These are phyloP conservation scores for Dryas drummondii DNA, from an alignment of 306 rosid species.

Conservation along the genomic window DNA sequence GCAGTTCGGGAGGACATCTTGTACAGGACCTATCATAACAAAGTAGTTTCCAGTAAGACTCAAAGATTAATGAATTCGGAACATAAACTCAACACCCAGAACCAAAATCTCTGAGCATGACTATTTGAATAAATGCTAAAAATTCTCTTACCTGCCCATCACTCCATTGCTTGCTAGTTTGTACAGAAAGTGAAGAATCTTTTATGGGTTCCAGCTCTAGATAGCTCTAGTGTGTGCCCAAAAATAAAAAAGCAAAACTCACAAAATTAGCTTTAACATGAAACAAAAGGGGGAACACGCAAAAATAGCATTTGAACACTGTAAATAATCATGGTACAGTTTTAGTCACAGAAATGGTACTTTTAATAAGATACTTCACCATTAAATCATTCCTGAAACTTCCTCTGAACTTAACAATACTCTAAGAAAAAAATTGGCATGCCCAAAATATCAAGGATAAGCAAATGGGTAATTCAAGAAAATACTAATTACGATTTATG, in stretches of 20 bases:
- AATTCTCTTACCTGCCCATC: constrained; percentile 1
- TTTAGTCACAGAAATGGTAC: background rate
- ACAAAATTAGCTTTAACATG: background rate
- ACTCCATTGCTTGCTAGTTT: constrained; percentile 2
- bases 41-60: background rate
- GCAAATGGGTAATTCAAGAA: background rate
- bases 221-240: background rate
- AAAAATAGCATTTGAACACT: background rate
- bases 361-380: background rate
- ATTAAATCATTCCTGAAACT: background rate
- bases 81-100: background rate
- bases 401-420: background rate
- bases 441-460: background rate
- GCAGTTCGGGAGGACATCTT: constrained; percentile 56
- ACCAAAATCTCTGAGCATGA: background rate
- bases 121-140: background rate
- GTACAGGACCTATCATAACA: constrained; percentile 39
- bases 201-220: background rate
- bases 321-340: background rate
- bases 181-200: background rate
- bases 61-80: background rate
- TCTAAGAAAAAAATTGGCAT: background rate
- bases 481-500: no score
- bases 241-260: background rate
- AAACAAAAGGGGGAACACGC: background rate